These are phyloP conservation scores for Candida lessepsii DNA, from an alignment of 805 yeast genomes.

Conservation along the genomic window DNA sequence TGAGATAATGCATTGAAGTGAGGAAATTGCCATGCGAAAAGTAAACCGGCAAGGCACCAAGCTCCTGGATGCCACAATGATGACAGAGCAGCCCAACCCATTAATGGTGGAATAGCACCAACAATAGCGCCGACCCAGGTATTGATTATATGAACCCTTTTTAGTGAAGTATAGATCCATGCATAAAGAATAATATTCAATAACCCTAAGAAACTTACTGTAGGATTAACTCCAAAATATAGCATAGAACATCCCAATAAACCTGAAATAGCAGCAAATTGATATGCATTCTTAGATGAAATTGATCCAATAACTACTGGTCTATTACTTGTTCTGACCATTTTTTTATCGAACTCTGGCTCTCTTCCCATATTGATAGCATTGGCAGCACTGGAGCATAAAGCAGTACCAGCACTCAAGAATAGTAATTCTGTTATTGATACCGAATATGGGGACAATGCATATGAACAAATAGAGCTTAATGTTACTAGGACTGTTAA, in stretches of 20 bases:
- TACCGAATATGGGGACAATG: constrained; percentile 81
- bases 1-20: constrained; percentile 93
- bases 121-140: constrained; percentile 99
- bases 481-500: constrained; percentile 84
- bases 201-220: constrained; percentile 79
- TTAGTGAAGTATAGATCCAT: constrained; percentile 88
- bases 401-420: constrained; percentile 79
- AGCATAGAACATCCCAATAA: constrained; percentile 65
- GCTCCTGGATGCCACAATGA: constrained; percentile 84
- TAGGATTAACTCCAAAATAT: constrained; percentile 78
- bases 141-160: constrained; percentile 78
- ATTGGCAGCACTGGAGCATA: constrained; percentile 92
- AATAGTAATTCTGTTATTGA: constrained; percentile 67
- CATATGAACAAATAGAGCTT: constrained; percentile 91
- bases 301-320: constrained; percentile 87
- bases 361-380: constrained; percentile 97
- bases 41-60: constrained; percentile 86
- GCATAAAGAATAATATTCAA: constrained; percentile 79
- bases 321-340: constrained; percentile 84
- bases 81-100: constrained; percentile 96
- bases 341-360: constrained; percentile 80
- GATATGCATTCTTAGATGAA: constrained; percentile 72
- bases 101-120: constrained; percentile 96
- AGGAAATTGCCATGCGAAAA: constrained; percentile 98
- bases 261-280: constrained; percentile 78